phyloP scores from a whole-genome alignment of 305 asterid species.

The Euphrasia arctica region DNA sequence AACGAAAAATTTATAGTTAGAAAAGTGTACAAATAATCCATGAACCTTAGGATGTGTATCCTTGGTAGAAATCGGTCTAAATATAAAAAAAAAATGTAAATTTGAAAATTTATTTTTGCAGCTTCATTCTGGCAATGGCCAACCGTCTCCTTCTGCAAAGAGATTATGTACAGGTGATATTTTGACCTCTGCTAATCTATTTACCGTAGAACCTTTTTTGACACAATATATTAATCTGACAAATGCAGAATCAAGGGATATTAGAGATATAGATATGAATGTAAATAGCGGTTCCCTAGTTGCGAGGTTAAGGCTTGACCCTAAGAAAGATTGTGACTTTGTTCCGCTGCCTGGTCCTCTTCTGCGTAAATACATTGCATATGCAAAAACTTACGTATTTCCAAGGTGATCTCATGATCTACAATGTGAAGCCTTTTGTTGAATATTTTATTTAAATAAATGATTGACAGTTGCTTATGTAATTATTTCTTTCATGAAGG shows the following conservation, averaged over 20 bases:
- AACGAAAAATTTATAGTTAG: slow-evolving; percentile 1
- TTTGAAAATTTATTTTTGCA: slow-evolving; percentile 36
- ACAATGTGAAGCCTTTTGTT: slow-evolving; percentile 10
- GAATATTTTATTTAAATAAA: slow-evolving; percentile 19
- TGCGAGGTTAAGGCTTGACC: slow-evolving; percentile 80
- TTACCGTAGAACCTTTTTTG: slow-evolving; percentile 22
- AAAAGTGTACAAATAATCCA: not conserved
- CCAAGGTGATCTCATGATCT: slow-evolving; percentile 62
- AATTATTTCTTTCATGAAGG: slow-evolving; percentile 42
- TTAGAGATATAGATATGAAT: slow-evolving; percentile 41
- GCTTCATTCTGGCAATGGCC: slow-evolving; percentile 91
- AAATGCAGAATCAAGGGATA: slow-evolving; percentile 53
- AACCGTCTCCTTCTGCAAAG: slow-evolving; percentile 59
- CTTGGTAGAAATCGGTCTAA: slow-evolving; percentile 1
- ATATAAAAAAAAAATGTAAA: slow-evolving; percentile 13
- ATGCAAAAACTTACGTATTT: slow-evolving; percentile 77
- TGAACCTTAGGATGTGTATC: not conserved
- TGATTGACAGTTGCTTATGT: slow-evolving; percentile 15
- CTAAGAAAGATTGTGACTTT: slow-evolving; percentile 68
- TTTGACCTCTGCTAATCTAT: slow-evolving; percentile 21
- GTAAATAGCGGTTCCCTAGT: slow-evolving; percentile 57
- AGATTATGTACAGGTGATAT: slow-evolving; percentile 63
- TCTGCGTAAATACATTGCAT: slow-evolving; percentile 92
- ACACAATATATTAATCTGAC: slow-evolving; percentile 23
- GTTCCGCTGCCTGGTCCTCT: slow-evolving; percentile 94